Percentiles rank a stretch among this genome's conserved stretches.
Evolutionary conservation across 1,284 basidiomycete species (phyloP).

Genomic region (Rhodotorula mucilaginosa): DNA sequence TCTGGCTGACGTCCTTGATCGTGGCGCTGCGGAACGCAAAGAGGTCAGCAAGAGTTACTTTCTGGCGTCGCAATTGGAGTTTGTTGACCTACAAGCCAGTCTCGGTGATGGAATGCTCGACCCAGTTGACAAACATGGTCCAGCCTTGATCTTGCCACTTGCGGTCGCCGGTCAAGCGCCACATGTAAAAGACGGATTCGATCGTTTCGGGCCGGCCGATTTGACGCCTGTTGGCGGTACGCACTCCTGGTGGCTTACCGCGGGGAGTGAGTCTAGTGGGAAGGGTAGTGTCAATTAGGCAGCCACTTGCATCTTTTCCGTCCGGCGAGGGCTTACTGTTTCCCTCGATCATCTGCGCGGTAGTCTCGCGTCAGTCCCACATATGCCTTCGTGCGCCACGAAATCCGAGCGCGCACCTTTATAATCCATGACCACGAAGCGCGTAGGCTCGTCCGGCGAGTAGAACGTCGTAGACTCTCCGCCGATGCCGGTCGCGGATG

Average conservation of each 20-base stretch:
- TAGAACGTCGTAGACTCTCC: slow-evolving; percentile 51
- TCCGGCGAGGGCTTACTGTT: background rate
- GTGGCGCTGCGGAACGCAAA: slow-evolving; percentile 47
- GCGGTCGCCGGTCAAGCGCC: slow-evolving; percentile 56
- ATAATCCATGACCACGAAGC: slow-evolving; percentile 36
- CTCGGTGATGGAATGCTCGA: slow-evolving; percentile 48
- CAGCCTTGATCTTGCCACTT: slow-evolving; percentile 60
- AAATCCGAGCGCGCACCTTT: slow-evolving; percentile 4
- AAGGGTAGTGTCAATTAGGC: background rate
- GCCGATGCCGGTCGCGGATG: slow-evolving; percentile 51
- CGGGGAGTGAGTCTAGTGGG: slow-evolving; percentile 22
- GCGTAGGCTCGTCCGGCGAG: slow-evolving; percentile 37
- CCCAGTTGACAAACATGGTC: slow-evolving; percentile 60
- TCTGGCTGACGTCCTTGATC: slow-evolving; percentile 51
- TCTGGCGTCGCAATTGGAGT: background rate
- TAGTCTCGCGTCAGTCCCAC: background rate
- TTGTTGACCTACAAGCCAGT: slow-evolving; percentile 14
- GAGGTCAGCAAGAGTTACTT: slow-evolving; percentile 14
- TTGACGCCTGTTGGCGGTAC: slow-evolving; percentile 30
- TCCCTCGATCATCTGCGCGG: background rate
- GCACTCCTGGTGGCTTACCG: slow-evolving; percentile 39
- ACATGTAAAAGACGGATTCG: slow-evolving; percentile 58
- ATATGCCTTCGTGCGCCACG: too few species aligned
- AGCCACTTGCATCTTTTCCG: too few species aligned
- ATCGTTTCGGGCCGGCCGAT: slow-evolving; percentile 58